Percentiles rank a stretch among this genome's conserved stretches.
These are phyloP conservation scores for Rhizophagus sp. DNA, from an alignment of 192 early-diverging fungal genomes.

Conservation along the genomic window DNA sequence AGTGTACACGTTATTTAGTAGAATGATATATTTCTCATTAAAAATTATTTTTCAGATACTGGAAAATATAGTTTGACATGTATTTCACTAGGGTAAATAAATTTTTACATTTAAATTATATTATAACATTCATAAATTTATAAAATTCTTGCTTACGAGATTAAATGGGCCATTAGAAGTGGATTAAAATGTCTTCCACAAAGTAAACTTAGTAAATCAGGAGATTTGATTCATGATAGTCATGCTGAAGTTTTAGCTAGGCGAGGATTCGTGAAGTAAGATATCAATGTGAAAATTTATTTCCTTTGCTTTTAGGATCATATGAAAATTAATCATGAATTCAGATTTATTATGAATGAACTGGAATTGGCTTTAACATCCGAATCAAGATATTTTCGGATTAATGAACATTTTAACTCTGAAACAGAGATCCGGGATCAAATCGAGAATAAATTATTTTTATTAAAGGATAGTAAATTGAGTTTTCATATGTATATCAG, in stretches of 20 bases:
- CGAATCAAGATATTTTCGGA: conserved; percentile 32
- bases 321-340: neutral
- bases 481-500: conserved; percentile 76
- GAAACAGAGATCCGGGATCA: conserved; percentile 26
- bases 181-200: conserved; percentile 82
- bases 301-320: neutral
- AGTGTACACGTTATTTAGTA: neutral
- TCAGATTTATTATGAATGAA: conserved; percentile 24
- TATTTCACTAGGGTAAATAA: conserved; percentile 51
- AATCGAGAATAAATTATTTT: conserved; percentile 26
- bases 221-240: conserved; percentile 76
- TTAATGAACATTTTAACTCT: conserved; percentile 10
- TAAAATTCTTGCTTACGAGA: neutral
- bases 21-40: conserved; percentile 10
- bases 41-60: neutral
- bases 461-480: conserved; percentile 21
- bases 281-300: neutral
- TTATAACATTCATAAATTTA: conserved; percentile 3
- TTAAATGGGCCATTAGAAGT: conserved; percentile 51
- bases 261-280: conserved; percentile 70
- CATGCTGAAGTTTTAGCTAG: conserved; percentile 91
- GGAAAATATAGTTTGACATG: conserved; percentile 36
- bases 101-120: too few relatives aligned
- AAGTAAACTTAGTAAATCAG: conserved; percentile 56
- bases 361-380: conserved; percentile 29